A percentile compares a stretch with the other conserved stretches of the same genome.
Conservation (phyloP, 2,329 filamentous ascomycete genomes). For the Colletotrichum tofieldiae region DNA sequence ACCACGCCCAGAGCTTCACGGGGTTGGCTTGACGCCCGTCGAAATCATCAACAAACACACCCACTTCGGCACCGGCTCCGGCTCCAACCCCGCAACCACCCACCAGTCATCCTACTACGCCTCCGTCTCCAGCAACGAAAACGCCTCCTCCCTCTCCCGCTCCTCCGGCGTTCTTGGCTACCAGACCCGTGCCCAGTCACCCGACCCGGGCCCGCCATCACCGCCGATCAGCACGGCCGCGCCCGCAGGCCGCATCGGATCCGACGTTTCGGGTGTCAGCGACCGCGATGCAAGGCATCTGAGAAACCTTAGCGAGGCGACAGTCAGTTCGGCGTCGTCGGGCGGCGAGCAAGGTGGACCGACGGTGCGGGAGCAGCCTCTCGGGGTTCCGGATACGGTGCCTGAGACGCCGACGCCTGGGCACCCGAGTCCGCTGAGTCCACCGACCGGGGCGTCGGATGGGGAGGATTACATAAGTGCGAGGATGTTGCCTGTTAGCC, state of each 20-base stretch:
- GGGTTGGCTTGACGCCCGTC: conserved; percentile 57
- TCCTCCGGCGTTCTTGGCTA: conserved; percentile 37
- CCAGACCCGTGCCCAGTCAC: conserved; percentile 35
- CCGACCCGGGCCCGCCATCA: conserved; percentile 31
- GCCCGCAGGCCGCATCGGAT: conserved; percentile 48
- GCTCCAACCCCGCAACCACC: conserved; percentile 47
- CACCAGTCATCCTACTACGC: conserved; percentile 51
- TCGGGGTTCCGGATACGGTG: conserved; percentile 23
- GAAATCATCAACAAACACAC: conserved; percentile 58
- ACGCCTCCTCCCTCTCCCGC: conserved; percentile 41
- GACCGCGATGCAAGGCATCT: conserved; percentile 58
- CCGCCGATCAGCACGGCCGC: conserved; percentile 24
- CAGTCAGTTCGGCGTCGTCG: conserved; percentile 52
- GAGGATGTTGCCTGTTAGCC: conserved; percentile 40
- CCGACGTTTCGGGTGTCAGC: conserved; percentile 60
- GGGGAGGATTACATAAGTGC: conserved; percentile 49
- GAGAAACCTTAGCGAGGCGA: conserved; percentile 59
- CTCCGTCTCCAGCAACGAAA: conserved; percentile 43
- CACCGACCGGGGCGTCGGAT: conserved; percentile 47
- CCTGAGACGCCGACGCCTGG: conserved; percentile 37
- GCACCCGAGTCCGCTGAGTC: conserved; percentile 45
- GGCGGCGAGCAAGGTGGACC: conserved; percentile 18
- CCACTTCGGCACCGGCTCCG: conserved; percentile 47
- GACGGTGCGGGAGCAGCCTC: conserved; percentile 6
- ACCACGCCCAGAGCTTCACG: conserved; percentile 61